These are phyloP conservation scores for Teratosphaeria gauchensis DNA, from an alignment of 2,329 filamentous ascomycete species.

Conservation along the genomic window DNA sequence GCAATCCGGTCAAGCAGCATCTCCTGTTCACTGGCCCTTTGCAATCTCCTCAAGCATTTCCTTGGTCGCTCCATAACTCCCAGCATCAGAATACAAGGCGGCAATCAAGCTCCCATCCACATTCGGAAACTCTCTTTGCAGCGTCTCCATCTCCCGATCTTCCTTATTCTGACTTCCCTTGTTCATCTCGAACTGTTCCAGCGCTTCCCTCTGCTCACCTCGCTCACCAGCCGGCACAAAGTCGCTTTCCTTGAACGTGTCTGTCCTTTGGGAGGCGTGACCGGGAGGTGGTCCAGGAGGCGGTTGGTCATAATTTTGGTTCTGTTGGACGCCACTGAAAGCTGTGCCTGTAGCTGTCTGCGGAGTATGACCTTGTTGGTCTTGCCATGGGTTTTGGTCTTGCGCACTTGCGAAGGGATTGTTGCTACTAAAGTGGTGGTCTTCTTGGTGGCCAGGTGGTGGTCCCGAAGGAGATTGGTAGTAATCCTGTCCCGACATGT, in stretches of 20 bases:
- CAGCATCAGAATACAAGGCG: slow-evolving; percentile 35
- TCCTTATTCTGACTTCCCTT: slow-evolving; percentile 28
- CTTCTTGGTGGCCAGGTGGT: background rate
- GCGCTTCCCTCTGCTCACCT: slow-evolving; percentile 28
- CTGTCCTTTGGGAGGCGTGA: slow-evolving; percentile 8
- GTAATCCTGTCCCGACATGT: slow-evolving; percentile 1
- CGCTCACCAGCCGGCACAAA: slow-evolving; percentile 31
- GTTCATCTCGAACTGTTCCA: slow-evolving; percentile 37
- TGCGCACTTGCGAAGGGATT: slow-evolving; percentile 2
- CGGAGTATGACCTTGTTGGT: slow-evolving; percentile 1
- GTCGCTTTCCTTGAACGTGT: slow-evolving; percentile 25
- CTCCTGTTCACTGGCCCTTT: background rate
- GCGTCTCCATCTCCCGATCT: slow-evolving; percentile 32
- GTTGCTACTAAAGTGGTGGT: slow-evolving; percentile 1
- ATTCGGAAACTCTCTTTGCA: slow-evolving; percentile 35
- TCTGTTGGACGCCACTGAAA: background rate
- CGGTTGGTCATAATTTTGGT: background rate
- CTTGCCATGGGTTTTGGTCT: slow-evolving; percentile 4
- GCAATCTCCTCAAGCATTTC: slow-evolving; percentile 35
- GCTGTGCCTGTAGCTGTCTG: slow-evolving; percentile 1
- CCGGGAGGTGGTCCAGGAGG: background rate
- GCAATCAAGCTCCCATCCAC: slow-evolving; percentile 37
- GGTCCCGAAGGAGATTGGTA: slow-evolving; percentile 1
- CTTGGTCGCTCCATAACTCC: slow-evolving; percentile 32
- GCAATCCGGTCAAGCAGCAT: background rate